Evolutionary conservation across 805 yeast genomes (phyloP), one percentile per base, ranked within the genome.

Genomic region (Phaffomyces antillensis): DNA sequence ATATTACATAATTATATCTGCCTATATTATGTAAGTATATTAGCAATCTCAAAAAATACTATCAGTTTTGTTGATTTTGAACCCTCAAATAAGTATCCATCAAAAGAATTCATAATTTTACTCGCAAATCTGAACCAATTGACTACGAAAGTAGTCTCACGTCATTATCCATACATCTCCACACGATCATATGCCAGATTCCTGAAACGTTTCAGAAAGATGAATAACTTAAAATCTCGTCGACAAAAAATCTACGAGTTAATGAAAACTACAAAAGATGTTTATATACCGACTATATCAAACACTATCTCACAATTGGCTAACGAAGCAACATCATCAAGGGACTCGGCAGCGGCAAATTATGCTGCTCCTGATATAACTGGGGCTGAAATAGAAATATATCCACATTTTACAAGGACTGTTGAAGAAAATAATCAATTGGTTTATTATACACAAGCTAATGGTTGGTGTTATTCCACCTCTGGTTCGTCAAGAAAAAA

Each of bases 401-500:
- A 76, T 52, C 83, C 83, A 20, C 72, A 81, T 5, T 82, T 72
- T 59, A 70, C 80, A 0, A 63, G 76, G 7, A 46, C 20, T 16
- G 31, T 33, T 24, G 18, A n/a, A 17, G 33, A 35, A 26, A 7
- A 30, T 15, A 35, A 36, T 3, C 61, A 59, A 15, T 56, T 56
- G 8, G 70, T 67, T 42, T 77, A 68, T 50, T 74, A 75, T 35
- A 75, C 83, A 2, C 78, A 79, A 32, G 77, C 90, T 3, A 72
- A 86, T 37, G 96, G 96, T 7, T 77, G 85, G 75, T 71, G 77
- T 11, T 73, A 56, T 43, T 71, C 85, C 36, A 87, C 89, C 0
- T 95, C 95, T 1, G 67, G 74, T 9, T 75, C 79, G 70, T 74
- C 76, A 28, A 69, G 95, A 36, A 87, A 83, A 56, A 87, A 88